Evolutionary conservation across 2,329 filamentous ascomycete genomes (phyloP).

Genomic region (Botrytis elliptica): DNA sequence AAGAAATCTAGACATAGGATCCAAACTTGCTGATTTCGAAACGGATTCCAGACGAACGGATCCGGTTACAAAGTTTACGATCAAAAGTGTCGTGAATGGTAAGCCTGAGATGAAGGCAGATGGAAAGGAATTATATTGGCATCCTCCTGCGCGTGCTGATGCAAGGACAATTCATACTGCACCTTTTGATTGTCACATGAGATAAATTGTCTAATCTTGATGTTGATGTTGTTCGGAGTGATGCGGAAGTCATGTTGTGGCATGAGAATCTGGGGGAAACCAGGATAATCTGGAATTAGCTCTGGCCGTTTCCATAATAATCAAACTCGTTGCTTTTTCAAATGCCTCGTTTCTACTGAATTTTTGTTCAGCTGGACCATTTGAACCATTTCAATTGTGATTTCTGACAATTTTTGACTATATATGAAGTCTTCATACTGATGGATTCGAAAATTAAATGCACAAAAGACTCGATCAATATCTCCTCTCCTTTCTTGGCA

Average conservation of each 20-base stretch:
- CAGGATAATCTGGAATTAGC: not conserved
- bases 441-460: not conserved
- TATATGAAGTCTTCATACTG: not conserved
- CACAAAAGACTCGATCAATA: not conserved
- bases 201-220: too few species aligned
- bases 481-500: fast-evolving
- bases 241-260: too few species aligned
- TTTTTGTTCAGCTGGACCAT: fast-evolving
- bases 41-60: not conserved
- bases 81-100: not conserved
- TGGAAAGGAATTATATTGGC: not conserved
- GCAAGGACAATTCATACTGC: not conserved
- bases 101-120: not conserved
- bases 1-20: not conserved
- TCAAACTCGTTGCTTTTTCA: not conserved
- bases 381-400: too few species aligned
- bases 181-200: not conserved
- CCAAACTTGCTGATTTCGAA: not conserved
- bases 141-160: not conserved
- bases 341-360: not conserved
- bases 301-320: too few species aligned
- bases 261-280: not conserved
- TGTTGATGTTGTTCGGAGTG: not conserved
- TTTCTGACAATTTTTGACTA: not conserved
- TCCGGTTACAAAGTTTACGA: not conserved